These are phyloP conservation scores for Rubus idaeus DNA, from an alignment of 306 rosid species.

Conservation along the genomic window DNA sequence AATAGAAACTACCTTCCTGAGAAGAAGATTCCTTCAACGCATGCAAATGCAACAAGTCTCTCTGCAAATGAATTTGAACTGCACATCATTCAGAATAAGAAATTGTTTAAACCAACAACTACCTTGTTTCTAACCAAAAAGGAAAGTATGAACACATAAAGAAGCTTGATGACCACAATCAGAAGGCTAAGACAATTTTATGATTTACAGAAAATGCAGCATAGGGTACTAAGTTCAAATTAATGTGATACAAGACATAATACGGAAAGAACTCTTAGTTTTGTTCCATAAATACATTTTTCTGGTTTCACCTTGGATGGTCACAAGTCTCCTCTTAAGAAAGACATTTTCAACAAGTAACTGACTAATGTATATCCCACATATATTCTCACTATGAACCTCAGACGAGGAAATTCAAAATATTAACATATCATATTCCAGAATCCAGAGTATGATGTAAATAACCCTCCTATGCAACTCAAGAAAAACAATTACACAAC, in stretches of 20 bases:
- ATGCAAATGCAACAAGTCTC: constrained; percentile 88
- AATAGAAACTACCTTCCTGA: constrained; percentile 71
- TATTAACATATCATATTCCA: not conserved
- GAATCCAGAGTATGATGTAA: not conserved
- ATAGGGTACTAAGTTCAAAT: not conserved
- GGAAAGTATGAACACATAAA: not conserved
- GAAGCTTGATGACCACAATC: constrained; percentile 3
- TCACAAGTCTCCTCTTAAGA: not conserved
- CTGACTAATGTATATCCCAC: not conserved
- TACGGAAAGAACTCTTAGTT: not conserved
- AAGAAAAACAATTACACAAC: not conserved
- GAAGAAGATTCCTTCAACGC: constrained; percentile 91
- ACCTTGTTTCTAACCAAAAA: not conserved
- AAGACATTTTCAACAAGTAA: not conserved
- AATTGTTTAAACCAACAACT: constrained; percentile 19
- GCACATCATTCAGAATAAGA: constrained; percentile 40
- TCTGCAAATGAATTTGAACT: constrained; percentile 77
- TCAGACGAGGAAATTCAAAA: not conserved
- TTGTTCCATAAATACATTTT: not conserved
- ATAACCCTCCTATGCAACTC: not conserved
- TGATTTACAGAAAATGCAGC: not conserved
- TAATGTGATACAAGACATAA: not conserved
- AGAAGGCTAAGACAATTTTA: not conserved
- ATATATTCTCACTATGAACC: not conserved
- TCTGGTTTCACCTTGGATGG: not conserved